Base-by-base conservation (phyloP, 2,329 filamentous ascomycete species). In the Coniochaeta prunicola region DNA sequence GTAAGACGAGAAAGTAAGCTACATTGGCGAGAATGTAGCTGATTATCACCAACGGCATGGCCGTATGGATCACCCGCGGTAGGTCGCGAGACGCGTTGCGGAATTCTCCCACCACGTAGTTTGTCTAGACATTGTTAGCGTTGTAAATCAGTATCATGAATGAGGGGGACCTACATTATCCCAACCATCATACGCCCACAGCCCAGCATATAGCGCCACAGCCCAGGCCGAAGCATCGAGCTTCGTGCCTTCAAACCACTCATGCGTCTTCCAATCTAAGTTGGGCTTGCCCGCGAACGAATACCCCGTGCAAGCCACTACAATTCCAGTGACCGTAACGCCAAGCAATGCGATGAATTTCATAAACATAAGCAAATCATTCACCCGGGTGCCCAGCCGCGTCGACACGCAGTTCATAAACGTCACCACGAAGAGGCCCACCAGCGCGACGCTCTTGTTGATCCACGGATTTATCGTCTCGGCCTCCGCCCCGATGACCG, bases 121-220 rank as follows among this genome's bases (percentile, higher is more conserved):
- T 99, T 62, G 93, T 96, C 91, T 94, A 10, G 24, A 50, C 13
- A 36, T 36, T 40, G 63, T 73, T 64, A 74, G 67, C 59, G n/a
- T 28, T 17, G 48, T 45, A 17, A n/a, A 57, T 31, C 21, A 57
- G 57, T 28, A 24, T 9, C 26, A 57, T 30, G 10, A 31, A 57
- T 2, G 50, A 57, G 17, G 50, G 10, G 17, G 38, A 79, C 88
- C 77, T 76, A 94, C 91, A 72, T 99, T 99, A 71, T 99, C 94
- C 94, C 94, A 99, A 31, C 94, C 94, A 70, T 99, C 94, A 74
- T 94, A 99, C 0, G 94, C 94, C 94, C 94, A 99, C 5, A 99
- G 80, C 9, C 94, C 94, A 17, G 92, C 93, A 71, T 99, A 99
- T 53, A 99, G 76, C 0, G 94, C 94, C 53, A 99, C 89, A 3